Evolutionary conservation across 176 grass and related monocot genomes (phyloP), one percentile per base, ranked within the genome.

Genomic region (Olyra latifolia): DNA sequence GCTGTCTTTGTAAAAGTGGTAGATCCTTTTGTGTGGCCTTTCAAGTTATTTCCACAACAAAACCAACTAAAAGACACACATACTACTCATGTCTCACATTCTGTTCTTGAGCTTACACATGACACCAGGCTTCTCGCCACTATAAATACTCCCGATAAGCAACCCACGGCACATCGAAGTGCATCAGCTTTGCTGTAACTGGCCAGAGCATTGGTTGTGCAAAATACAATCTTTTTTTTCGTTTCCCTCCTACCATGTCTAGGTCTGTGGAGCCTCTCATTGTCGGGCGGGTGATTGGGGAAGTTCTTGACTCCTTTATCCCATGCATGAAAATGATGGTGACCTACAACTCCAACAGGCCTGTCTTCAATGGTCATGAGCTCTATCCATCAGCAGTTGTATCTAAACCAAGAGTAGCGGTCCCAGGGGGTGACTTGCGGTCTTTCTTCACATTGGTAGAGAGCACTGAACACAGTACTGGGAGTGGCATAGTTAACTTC

Each of bases 371-470:
- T 91, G 97, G 97, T 22, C 84, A 84, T 76, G 90, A 99, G 81
- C 84, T 99, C 76, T 96, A 82, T 80, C 97, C 97, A 23, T 99
- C 97, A 66, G 56, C 88, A 69, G 79, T 89, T 38, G 50, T 39
- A 14, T 86, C 82, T 15, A 95, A 91, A 69, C 97, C 97, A 50
- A 85, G 73, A 57, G 97, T 99, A 43, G 88, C 93, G 78, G 79
- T 99, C 56, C 93, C 83, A 77, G 90, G 75, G 20, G 92, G 56
- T 58, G 97, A 93, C 69, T 57, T 99, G 67, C 79, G 93, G 42
- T 93, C 97, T 40, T 91, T 88, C 55, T 99, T 99, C 87, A 99
- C 97, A 75, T 79, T 99, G 89, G 97, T 99, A 91, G 10, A 22
- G 45, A 74, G 32, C 38, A 82, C 5, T 71, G 29, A 10, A 32